Percentiles rank a stretch among this genome's conserved stretches.
Evolutionary conservation across 331 rosid genomes (phyloP).

Genomic region (Malus hybrid): DNA sequence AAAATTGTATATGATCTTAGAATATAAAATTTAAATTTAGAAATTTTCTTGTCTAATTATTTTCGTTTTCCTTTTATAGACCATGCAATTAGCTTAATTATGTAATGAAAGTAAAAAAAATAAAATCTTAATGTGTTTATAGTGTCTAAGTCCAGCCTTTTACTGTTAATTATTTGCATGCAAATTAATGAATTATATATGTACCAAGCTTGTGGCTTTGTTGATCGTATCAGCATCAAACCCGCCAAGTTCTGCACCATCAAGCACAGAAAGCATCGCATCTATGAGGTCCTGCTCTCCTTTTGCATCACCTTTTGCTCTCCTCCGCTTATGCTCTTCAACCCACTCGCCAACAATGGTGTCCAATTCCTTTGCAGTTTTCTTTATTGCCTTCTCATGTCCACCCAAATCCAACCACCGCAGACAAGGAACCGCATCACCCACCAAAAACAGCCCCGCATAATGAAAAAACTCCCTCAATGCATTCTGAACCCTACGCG

Average conservation of each 20-base stretch:
- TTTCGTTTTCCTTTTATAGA: not conserved
- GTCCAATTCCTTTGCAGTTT: constrained; percentile 13
- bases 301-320: not conserved
- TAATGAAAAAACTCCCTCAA: not conserved
- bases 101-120: not conserved
- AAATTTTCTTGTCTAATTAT: not conserved
- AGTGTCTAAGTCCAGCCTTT: not conserved
- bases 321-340: constrained; percentile 21
- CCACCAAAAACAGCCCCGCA: constrained; percentile 13
- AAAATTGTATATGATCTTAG: no score
- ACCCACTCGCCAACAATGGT: constrained; percentile 11
- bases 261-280: constrained; percentile 9
- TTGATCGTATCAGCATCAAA: constrained; percentile 18
- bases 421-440: constrained; percentile 32
- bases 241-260: constrained; percentile 2
- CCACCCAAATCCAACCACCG: constrained; percentile 34
- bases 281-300: constrained; percentile 25
- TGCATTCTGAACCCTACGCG: not conserved
- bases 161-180: not conserved
- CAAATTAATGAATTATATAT: not conserved
- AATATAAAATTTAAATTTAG: no score
- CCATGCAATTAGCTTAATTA: not conserved
- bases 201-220: constrained; percentile 41
- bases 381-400: constrained; percentile 16
- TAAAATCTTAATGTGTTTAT: not conserved